Evolutionary conservation across 2,329 filamentous ascomycete species (phyloP).

Genomic region (Chaetomiaceae sp.): DNA sequence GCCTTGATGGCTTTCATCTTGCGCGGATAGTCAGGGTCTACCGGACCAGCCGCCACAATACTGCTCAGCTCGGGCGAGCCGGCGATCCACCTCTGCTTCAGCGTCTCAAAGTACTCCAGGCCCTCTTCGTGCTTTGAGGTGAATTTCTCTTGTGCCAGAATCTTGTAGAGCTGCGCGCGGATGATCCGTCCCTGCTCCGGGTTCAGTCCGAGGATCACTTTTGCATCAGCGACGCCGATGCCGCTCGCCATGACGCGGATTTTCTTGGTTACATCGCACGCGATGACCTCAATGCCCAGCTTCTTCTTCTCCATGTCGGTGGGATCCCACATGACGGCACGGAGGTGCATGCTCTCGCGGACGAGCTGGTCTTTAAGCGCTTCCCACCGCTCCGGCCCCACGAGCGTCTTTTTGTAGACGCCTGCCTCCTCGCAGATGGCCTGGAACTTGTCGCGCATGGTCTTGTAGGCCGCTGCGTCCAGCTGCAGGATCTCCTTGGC

Average conservation of each 20-base stretch:
- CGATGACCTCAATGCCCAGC: slow-evolving; percentile 71
- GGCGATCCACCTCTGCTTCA: slow-evolving; percentile 63
- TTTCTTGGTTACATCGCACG: slow-evolving; percentile 74
- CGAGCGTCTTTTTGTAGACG: slow-evolving; percentile 69
- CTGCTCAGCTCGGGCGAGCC: slow-evolving; percentile 49
- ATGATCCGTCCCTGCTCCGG: slow-evolving; percentile 49
- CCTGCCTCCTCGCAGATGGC: slow-evolving; percentile 60
- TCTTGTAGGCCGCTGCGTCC: slow-evolving; percentile 56
- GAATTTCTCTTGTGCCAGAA: slow-evolving; percentile 60
- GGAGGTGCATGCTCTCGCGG: slow-evolving; percentile 57
- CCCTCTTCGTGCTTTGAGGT: slow-evolving; percentile 69
- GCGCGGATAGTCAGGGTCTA: slow-evolving; percentile 45
- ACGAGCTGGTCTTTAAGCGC: slow-evolving; percentile 62
- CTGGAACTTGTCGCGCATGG: slow-evolving; percentile 61
- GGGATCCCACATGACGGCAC: slow-evolving; percentile 54
- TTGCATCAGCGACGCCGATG: slow-evolving; percentile 70
- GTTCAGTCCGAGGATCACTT: slow-evolving; percentile 49
- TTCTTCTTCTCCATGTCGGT: slow-evolving; percentile 55
- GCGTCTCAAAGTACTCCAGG: slow-evolving; percentile 61
- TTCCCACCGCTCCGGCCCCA: slow-evolving; percentile 69
- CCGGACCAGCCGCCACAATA: slow-evolving; percentile 45
- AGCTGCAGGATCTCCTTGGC: slow-evolving; percentile 64
- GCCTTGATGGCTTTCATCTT: slow-evolving; percentile 64
- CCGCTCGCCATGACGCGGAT: slow-evolving; percentile 58
- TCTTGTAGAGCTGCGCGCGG: slow-evolving; percentile 59